Conservation (phyloP, 495 filamentous ascomycete species). For the Choiromyces venosus region DNA sequence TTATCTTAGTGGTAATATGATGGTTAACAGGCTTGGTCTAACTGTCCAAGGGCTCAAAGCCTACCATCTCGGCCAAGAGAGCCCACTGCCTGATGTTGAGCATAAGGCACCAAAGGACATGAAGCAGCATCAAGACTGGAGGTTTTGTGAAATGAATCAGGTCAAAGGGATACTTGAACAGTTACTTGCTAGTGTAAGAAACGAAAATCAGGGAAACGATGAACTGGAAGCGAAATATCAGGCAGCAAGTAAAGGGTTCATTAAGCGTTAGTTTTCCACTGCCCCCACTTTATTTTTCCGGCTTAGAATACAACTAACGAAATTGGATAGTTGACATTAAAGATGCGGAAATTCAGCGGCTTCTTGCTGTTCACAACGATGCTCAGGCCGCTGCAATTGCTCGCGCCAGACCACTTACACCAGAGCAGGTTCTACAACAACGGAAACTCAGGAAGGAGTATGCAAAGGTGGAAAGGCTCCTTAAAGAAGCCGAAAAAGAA, state of each 20-base stretch:
- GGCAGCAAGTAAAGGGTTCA: slow-evolving; percentile 41
- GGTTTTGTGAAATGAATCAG: slow-evolving; percentile 62
- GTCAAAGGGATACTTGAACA: slow-evolving; percentile 55
- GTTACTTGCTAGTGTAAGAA: slow-evolving; percentile 54
- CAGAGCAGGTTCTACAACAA: slow-evolving; percentile 75
- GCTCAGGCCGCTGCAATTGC: slow-evolving; percentile 56
- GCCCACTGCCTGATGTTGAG: slow-evolving; percentile 49
- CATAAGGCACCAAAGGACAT: slow-evolving; percentile 55
- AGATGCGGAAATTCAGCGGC: slow-evolving; percentile 66
- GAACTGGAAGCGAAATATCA: slow-evolving; percentile 57
- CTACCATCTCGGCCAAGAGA: slow-evolving; percentile 62
- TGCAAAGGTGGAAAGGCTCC: slow-evolving; percentile 60
- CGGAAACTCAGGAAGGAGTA: slow-evolving; percentile 70
- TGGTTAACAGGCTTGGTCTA: slow-evolving; percentile 87
- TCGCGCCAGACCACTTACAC: slow-evolving; percentile 65
- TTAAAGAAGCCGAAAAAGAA: slow-evolving; percentile 72
- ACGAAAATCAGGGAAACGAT: slow-evolving; percentile 59
- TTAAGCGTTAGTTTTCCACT: slow-evolving; percentile 29
- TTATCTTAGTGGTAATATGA: slow-evolving; percentile 90
- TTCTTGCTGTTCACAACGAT: slow-evolving; percentile 58
- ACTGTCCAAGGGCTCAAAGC: slow-evolving; percentile 70
- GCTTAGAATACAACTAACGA: slow-evolving; percentile 17
- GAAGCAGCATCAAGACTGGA: slow-evolving; percentile 60
- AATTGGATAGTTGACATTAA: slow-evolving; percentile 45
- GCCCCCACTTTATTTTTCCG: neutral